These are phyloP conservation scores for Eleusine indica DNA, from an alignment of 176 grass and related monocot species.

Conservation along the genomic window DNA sequence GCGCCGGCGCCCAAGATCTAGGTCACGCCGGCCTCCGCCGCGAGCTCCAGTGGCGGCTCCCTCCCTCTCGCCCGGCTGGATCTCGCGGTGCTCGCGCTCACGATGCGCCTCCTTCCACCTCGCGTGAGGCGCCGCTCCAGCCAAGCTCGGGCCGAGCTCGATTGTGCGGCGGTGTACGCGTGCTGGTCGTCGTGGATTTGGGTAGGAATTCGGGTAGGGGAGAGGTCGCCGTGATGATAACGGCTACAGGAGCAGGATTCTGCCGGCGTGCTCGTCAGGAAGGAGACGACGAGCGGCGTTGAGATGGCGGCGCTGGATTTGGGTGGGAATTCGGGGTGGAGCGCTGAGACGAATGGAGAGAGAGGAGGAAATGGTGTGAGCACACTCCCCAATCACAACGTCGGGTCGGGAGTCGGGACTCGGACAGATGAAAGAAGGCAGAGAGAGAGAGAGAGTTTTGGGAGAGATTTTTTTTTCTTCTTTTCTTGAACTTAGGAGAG, in stretches of 20 bases:
- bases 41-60: too few species aligned
- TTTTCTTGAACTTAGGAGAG: background rate
- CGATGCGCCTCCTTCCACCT: too few species aligned
- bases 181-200: too few species aligned
- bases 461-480: background rate
- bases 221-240: too few species aligned
- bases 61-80: too few species aligned
- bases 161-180: too few species aligned
- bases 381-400: constrained; percentile 38
- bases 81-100: too few species aligned
- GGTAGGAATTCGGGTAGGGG: too few species aligned
- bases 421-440: background rate
- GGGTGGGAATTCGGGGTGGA: constrained; percentile 28
- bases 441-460: background rate
- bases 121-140: too few species aligned
- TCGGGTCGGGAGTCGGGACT: background rate
- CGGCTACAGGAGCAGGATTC: background rate
- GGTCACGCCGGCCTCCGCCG: too few species aligned
- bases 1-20: too few species aligned
- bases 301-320: constrained; percentile 10
- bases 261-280: constrained; percentile 5
- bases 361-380: constrained; percentile 42
- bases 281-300: background rate
- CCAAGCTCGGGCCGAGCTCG: too few species aligned
- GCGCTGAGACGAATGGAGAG: constrained; percentile 6